These are phyloP conservation scores for Ceriops decandra DNA, from an alignment of 345 rosid species.

Conservation along the genomic window DNA sequence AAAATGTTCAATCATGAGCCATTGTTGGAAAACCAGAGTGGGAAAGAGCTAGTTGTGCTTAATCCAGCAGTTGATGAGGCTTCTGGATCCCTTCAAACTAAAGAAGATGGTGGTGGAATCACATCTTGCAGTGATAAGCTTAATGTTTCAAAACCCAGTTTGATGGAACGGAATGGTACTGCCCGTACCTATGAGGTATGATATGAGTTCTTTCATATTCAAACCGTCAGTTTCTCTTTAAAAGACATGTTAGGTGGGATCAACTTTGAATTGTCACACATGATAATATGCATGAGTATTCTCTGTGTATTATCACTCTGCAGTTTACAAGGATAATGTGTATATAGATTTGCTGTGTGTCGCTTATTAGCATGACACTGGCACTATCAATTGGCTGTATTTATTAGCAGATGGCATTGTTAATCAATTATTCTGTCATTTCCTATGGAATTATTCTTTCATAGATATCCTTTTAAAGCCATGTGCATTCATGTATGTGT, in stretches of 20 bases:
- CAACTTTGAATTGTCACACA: background rate
- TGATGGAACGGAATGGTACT: slow-evolving; percentile 52
- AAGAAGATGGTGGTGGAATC: slow-evolving; percentile 14
- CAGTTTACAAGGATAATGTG: background rate
- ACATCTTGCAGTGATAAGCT: slow-evolving; percentile 20
- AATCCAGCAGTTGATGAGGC: background rate
- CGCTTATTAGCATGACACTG: background rate
- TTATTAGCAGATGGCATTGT: background rate
- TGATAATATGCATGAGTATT: too few relatives aligned
- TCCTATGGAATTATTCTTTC: background rate
- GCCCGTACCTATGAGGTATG: slow-evolving; percentile 48
- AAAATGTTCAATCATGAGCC: slow-evolving; percentile 10
- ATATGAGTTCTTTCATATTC: slow-evolving; percentile 1
- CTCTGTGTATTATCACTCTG: too few relatives aligned
- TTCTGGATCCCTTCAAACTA: slow-evolving; percentile 11
- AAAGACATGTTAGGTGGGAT: background rate
- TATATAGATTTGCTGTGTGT: background rate
- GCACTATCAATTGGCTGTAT: background rate
- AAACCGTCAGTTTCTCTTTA: background rate
- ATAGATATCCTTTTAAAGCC: background rate
- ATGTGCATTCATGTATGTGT: background rate
- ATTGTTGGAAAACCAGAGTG: background rate
- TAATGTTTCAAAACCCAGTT: slow-evolving; percentile 26
- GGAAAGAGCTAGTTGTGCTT: slow-evolving; percentile 6
- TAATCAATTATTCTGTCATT: too few relatives aligned